Percentiles rank a stretch among this genome's conserved stretches.
These are phyloP conservation scores for Blastobotrys muscicola DNA, from an alignment of 805 yeast genomes.

Conservation along the genomic window DNA sequence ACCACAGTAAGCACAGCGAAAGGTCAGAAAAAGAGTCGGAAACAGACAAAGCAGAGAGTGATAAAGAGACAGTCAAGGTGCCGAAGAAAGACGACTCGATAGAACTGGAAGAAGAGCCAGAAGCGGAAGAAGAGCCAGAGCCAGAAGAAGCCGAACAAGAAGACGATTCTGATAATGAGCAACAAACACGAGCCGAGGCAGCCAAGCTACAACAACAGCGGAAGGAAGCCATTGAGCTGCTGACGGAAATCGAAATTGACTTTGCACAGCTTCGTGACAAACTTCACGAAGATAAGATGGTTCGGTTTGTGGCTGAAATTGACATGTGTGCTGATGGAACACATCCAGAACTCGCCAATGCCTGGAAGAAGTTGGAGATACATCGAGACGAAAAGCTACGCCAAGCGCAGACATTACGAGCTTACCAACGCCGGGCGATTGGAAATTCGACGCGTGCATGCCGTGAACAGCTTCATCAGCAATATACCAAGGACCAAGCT, in stretches of 20 bases:
- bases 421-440: constrained; percentile 66
- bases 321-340: constrained; percentile 80
- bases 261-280: constrained; percentile 82
- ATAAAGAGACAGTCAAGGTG: constrained; percentile 12
- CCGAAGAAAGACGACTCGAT: too few relatives aligned
- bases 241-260: constrained; percentile 72
- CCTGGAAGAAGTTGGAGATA: constrained; percentile 59
- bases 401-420: constrained; percentile 40
- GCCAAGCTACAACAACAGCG: constrained; percentile 35
- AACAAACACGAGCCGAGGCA: constrained; percentile 15
- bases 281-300: constrained; percentile 73
- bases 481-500: constrained; percentile 55
- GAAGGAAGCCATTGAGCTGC: constrained; percentile 56
- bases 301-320: constrained; percentile 69
- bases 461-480: constrained; percentile 76
- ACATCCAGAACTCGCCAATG: constrained; percentile 79
- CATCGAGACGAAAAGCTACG: constrained; percentile 62
- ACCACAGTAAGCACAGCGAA: constrained; percentile 1
- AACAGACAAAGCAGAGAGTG: constrained; percentile 7
- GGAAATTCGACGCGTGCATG: constrained; percentile 72
- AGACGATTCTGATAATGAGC: not conserved
- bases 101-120: constrained; percentile 14
- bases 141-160: constrained; percentile 7
- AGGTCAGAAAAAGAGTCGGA: not conserved
- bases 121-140: constrained; percentile 9